Evolutionary conservation across 2,329 filamentous ascomycete species (phyloP).

Genomic region (Colletotrichum sansevieriae): DNA sequence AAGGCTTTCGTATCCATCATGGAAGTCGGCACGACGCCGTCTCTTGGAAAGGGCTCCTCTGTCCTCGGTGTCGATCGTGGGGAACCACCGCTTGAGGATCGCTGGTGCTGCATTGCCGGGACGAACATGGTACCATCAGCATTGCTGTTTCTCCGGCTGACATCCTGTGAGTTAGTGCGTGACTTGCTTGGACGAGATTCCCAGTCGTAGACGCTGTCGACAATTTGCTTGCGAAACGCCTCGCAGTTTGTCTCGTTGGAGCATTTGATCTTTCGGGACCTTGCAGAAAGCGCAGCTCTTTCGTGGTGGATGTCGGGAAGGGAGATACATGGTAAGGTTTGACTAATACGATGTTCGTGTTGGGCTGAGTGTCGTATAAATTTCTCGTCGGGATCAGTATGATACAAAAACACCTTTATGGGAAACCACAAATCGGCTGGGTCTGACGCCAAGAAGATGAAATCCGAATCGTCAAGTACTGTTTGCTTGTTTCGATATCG

Average conservation of each 20-base stretch:
- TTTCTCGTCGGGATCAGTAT: not conserved
- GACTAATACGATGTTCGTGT: rapidly evolving
- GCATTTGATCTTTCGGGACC: conserved; percentile 54
- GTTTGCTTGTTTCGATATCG: no score
- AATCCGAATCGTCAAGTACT: not conserved
- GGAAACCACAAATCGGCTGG: no score
- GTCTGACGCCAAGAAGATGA: not conserved
- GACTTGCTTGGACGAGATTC: conserved; percentile 50
- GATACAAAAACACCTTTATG: no score
- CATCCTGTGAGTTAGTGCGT: conserved; percentile 47
- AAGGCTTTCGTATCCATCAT: not conserved
- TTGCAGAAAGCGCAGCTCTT: conserved; percentile 54
- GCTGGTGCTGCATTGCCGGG: not conserved
- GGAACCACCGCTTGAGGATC: not conserved
- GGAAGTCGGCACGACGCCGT: not conserved
- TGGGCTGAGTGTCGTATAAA: not conserved
- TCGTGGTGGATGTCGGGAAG: conserved; percentile 50
- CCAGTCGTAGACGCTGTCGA: conserved; percentile 55
- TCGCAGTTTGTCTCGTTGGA: conserved; percentile 55
- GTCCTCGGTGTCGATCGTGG: not conserved
- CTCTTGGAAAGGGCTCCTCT: not conserved
- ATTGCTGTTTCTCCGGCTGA: conserved; percentile 10
- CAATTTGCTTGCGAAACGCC: conserved; percentile 52
- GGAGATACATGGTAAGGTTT: not conserved
- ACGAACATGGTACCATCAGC: not conserved